These are phyloP conservation scores for Acer campestre DNA, from an alignment of 345 rosid genomes.

Conservation along the genomic window DNA sequence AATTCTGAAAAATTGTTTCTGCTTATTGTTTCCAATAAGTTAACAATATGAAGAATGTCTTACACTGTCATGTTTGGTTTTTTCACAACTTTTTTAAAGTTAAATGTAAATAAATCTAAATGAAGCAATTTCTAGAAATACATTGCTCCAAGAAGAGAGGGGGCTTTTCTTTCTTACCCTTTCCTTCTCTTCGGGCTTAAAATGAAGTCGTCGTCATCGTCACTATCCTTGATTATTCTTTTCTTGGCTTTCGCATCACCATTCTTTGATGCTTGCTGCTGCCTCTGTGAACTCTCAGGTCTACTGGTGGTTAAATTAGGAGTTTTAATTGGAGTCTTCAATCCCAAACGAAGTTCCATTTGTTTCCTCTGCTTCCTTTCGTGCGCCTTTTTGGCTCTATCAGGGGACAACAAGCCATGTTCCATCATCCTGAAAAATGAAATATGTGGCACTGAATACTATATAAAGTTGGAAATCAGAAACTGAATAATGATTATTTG, in stretches of 20 bases:
- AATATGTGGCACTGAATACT: neutral
- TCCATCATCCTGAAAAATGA: constrained; percentile 87
- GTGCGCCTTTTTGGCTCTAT: constrained; percentile 65
- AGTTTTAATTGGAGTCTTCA: constrained; percentile 54
- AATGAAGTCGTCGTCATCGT: constrained; percentile 51
- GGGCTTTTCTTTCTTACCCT: constrained; percentile 42
- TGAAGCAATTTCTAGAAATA: constrained; percentile 22
- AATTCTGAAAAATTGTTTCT: constrained; percentile 22
- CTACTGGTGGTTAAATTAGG: constrained; percentile 43
- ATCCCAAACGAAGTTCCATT: constrained; percentile 66
- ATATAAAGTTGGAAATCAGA: neutral
- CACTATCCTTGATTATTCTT: constrained; percentile 49
- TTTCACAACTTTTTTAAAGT: constrained; percentile 21
- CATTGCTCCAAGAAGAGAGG: constrained; percentile 17
- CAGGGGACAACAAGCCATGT: constrained; percentile 84
- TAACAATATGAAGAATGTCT: constrained; percentile 35
- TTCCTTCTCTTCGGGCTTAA: constrained; percentile 75
- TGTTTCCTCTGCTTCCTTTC: constrained; percentile 93
- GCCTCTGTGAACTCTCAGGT: constrained; percentile 68
- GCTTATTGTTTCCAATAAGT: constrained; percentile 30
- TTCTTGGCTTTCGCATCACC: constrained; percentile 69
- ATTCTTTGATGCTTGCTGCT: constrained; percentile 53
- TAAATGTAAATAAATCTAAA: constrained; percentile 24
- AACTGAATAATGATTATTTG: neutral
- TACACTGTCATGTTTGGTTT: constrained; percentile 19